Conservation (phyloP, 2,329 filamentous ascomycete genomes). For the Sporothrix inflata region DNA sequence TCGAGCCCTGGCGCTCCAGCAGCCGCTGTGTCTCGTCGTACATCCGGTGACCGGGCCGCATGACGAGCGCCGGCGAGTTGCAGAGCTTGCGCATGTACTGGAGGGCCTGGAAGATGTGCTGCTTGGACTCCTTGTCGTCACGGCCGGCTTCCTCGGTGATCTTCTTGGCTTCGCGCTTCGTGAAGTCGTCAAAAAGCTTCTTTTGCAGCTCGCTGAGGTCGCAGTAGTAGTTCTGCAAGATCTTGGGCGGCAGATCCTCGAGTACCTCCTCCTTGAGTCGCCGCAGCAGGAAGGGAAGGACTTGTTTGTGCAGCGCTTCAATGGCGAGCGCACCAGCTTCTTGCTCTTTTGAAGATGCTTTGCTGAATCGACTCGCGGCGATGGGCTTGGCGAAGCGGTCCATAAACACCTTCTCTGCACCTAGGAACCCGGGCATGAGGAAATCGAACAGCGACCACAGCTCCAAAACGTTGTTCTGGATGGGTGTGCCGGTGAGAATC, state of each 20-base stretch:
- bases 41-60: constrained; percentile 89
- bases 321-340: constrained; percentile 95
- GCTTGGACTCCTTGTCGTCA: constrained; percentile 89
- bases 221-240: constrained; percentile 98
- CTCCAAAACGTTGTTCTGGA: constrained; percentile 96
- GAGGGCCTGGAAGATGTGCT: constrained; percentile 97
- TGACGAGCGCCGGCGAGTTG: constrained; percentile 94
- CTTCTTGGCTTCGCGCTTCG: constrained; percentile 87
- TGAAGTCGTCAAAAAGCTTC: constrained; percentile 95
- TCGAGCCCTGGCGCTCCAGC: constrained; percentile 76
- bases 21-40: constrained; percentile 86
- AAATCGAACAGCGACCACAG: constrained; percentile 99
- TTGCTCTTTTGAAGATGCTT: constrained; percentile 97
- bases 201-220: constrained; percentile 93
- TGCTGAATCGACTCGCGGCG: constrained; percentile 90
- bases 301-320: constrained; percentile 97
- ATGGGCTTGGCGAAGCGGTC: constrained; percentile 96
- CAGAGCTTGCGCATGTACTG: constrained; percentile 99
- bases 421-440: constrained; percentile 96
- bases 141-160: constrained; percentile 81
- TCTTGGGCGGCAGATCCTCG: constrained; percentile 95
- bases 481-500: constrained; percentile 94
- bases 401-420: constrained; percentile 91
- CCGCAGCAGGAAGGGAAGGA: constrained; percentile 91
- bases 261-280: constrained; percentile 97